Base-by-base conservation (phyloP, 1,139 yeast species). In the Insectozyma bohioensis region DNA sequence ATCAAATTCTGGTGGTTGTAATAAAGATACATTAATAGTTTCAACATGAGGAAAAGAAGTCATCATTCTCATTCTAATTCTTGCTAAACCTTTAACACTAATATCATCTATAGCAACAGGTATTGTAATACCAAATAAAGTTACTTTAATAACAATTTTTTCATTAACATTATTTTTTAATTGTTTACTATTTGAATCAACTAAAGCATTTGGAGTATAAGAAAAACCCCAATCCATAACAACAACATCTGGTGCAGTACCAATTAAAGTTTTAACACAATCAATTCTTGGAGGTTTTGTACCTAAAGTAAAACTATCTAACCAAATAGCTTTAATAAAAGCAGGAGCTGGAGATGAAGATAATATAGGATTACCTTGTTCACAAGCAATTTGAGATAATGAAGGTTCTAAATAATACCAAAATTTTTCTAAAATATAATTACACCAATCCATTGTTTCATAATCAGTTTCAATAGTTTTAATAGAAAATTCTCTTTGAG, bases 181-280 rank as follows among this genome's bases (percentile, higher is more conserved):
- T 58, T 92, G 97, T 50, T 90, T 85, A 24, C 79, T 76, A 39
- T 86, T 86, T 47, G 87, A 66, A 58, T 92, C 98, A 31, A 83
- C 82, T 35, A 77, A 61, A 31, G 88, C 86, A 57, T 86, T 86
- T n/a, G 98, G 98, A 25, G 87, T 84, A 61, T 88, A 86, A 1
- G 95, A 80, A 35, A 84, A 67, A 33, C 82, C 80, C 95, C 95
- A 92, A 66, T 92, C 95, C 96, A 94, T 88, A 31, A 92, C 96
- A 11, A 90, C 95, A 37, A 92, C 82, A 52, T 90, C 97, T 41
- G 85, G 85, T 19, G 79, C 82, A 14, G 97, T 90, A 40, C 92
- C 87, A 30, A 81, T 84, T 49, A 88, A 75, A 2, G 97, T 86
- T 53, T 92, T 85, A 16, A 90, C 97, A 42, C 73, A 72, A 52